Base-by-base conservation (phyloP, 2,329 filamentous ascomycete species). In the Colletotrichum caudatum region DNA sequence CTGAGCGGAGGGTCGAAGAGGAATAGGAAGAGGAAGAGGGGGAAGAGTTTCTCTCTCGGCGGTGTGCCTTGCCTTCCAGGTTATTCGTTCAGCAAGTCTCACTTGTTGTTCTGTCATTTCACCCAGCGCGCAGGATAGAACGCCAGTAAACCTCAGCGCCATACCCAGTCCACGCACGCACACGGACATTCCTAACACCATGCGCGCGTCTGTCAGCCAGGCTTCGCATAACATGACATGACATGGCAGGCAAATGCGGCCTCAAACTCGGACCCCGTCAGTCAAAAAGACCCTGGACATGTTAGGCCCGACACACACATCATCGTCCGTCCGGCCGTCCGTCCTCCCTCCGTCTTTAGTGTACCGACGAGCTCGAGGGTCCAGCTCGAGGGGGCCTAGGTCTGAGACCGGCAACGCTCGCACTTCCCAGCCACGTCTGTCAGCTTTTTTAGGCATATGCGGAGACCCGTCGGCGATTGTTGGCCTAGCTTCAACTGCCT, bases 381-480 rank as follows among this genome's bases (percentile, higher is more conserved):
- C 26, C 26, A 29, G 26, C 26, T 29, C 26, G 26, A 29, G 26
- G 29, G 29, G 46, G 51, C 60, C 58, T 41, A 58, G 54, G 65
- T 59, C 53, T 37, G 41, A 41, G 54, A 53, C 60, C 46, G 39
- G 29, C 46, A 53, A 41, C 33, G 50, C 59, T 39, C 64, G 41
- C 39, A 23, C 33, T 29, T 29, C 35, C 39, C 37, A 62, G 33
- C 61, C 64, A 68, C 59, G 58, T 64, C 69, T 48, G 59, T 64
- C 65, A 26, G 11, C 53, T 50, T 63, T 56, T 63, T 64, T 48
- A 37, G 61, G 29, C 53, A 60, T 69, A 54, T 71, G n/a, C n/a
- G n/a, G n/a, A n/a, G n/a, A 60, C 69, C 69, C 65, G 69, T 64
- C 44, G 46, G 41, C 64, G 64, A 54, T 54, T 46, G 59, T 54